These are phyloP conservation scores for Curvularia spicifera DNA, from an alignment of 2,329 filamentous ascomycete species.

Conservation along the genomic window DNA sequence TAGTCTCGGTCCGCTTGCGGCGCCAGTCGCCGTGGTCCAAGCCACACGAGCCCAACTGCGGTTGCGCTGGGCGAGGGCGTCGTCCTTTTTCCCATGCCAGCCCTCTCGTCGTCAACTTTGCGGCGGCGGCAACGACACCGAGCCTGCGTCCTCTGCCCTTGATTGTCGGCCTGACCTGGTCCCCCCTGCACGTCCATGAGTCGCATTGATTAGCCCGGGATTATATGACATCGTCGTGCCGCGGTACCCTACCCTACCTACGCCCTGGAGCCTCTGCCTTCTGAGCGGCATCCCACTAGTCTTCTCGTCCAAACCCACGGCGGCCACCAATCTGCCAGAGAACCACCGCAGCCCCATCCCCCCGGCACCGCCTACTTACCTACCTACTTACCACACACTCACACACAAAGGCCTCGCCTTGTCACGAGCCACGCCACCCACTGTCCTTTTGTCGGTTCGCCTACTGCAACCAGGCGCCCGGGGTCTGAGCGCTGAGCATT, in stretches of 20 bases:
- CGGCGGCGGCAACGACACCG: not conserved
- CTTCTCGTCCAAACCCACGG: slow-evolving; percentile 3
- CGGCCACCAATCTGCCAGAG: slow-evolving; percentile 4
- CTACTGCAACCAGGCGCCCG: slow-evolving; percentile 17
- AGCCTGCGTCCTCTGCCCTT: not conserved
- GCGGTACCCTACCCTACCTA: slow-evolving; percentile 10
- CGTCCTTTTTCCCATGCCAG: slow-evolving; percentile 6
- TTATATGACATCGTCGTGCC: slow-evolving; percentile 22
- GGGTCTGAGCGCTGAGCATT: slow-evolving; percentile 24
- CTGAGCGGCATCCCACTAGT: slow-evolving; percentile 6
- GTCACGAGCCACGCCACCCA: not conserved
- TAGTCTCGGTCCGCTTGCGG: slow-evolving; percentile 25
- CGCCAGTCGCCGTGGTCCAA: slow-evolving; percentile 24
- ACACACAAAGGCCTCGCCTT: not conserved
- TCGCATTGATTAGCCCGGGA: slow-evolving; percentile 18
- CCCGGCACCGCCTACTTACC: not conserved
- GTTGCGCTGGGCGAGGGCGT: slow-evolving; percentile 1
- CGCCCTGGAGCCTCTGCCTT: slow-evolving; percentile 10
- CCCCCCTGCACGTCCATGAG: slow-evolving; percentile 27
- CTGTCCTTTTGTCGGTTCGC: slow-evolving; percentile 3
- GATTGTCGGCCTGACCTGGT: slow-evolving; percentile 16
- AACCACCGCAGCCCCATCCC: not conserved
- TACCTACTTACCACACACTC: not conserved
- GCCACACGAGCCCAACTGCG: slow-evolving; percentile 22
- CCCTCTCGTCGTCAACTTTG: not conserved